Evolutionary conservation across 2,329 filamentous ascomycete genomes (phyloP).

Genomic region (Myriosclerotinia curreyana): DNA sequence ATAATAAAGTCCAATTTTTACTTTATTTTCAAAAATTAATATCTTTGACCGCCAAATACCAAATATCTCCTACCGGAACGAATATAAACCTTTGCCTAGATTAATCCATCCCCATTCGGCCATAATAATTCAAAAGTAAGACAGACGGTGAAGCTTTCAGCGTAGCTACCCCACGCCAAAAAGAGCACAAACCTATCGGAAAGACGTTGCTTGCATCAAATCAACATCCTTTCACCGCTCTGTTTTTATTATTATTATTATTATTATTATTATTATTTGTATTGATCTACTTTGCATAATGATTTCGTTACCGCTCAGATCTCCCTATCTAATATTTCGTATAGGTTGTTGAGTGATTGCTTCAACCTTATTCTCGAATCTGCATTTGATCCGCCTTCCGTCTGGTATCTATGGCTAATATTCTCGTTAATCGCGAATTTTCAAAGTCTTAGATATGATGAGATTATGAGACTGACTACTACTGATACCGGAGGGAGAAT

Average conservation of each 20-base stretch:
- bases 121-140: neutral
- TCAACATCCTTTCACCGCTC: slow-evolving; percentile 11
- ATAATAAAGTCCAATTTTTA: too few species aligned
- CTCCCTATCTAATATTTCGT: neutral
- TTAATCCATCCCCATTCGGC: neutral
- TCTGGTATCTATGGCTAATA: too few species aligned
- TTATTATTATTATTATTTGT: too few species aligned
- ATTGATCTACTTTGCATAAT: slow-evolving; percentile 17
- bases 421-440: slow-evolving; percentile 1
- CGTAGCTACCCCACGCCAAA: slow-evolving; percentile 5
- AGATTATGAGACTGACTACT: neutral
- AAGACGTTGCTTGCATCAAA: neutral
- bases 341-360: neutral
- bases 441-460: slow-evolving; percentile 1
- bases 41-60: slow-evolving; percentile 12
- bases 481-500: neutral
- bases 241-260: neutral
- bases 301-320: neutral
- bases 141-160: slow-evolving; percentile 15
- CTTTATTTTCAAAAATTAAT: too few species aligned
- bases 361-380: slow-evolving; percentile 9
- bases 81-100: neutral
- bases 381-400: neutral
- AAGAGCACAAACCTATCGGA: slow-evolving; percentile 14
- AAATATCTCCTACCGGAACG: neutral